These are phyloP conservation scores for Trifolium dubium DNA, from an alignment of 306 rosid genomes.

Conservation along the genomic window DNA sequence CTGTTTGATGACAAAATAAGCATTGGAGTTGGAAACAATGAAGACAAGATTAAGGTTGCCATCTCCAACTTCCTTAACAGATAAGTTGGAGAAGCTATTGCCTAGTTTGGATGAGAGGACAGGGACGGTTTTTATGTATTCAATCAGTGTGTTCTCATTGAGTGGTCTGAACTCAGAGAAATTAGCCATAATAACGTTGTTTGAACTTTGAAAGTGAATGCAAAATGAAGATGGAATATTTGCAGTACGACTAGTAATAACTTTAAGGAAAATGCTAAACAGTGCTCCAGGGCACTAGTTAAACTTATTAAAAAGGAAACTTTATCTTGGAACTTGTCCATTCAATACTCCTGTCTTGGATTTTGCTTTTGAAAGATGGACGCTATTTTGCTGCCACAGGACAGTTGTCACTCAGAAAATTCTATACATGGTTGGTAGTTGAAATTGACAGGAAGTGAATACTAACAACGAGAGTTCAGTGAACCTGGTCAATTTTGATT, in stretches of 20 bases:
- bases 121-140: slow-evolving; percentile 74
- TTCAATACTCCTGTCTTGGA: too few species aligned
- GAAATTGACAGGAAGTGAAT: background rate
- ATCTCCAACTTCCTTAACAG: slow-evolving; percentile 80
- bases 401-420: background rate
- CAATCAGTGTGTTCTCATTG: slow-evolving; percentile 61
- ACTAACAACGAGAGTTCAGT: background rate
- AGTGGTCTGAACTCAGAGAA: slow-evolving; percentile 68
- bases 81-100: slow-evolving; percentile 52
- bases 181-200: slow-evolving; percentile 40
- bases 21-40: slow-evolving; percentile 61
- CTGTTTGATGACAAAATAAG: slow-evolving; percentile 87
- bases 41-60: slow-evolving; percentile 86
- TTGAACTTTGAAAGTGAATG: background rate
- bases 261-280: too few species aligned
- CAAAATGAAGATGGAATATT: slow-evolving; percentile 3
- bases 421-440: background rate
- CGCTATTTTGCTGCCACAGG: too few species aligned
- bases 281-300: too few species aligned
- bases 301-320: too few species aligned
- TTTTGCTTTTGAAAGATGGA: background rate
- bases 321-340: too few species aligned
- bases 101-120: slow-evolving; percentile 64
- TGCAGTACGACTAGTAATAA: background rate
- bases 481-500: background rate